Conservation (phyloP, 768 basidiomycete genomes). For the Boletus rex-veris region DNA sequence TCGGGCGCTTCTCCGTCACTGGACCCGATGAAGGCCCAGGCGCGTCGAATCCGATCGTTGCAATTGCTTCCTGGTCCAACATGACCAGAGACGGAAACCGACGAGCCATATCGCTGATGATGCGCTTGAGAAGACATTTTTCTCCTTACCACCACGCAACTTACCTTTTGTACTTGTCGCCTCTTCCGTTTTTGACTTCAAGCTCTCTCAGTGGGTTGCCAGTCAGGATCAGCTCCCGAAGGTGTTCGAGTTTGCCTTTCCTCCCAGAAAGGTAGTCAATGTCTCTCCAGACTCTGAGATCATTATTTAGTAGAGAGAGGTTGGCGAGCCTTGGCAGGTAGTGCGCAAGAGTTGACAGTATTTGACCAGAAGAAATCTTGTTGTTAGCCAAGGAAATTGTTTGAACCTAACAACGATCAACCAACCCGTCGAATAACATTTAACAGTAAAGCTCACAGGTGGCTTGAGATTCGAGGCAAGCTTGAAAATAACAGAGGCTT, state of each 20-base stretch:
- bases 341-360: conserved; percentile 59
- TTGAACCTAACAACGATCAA: conserved; percentile 46
- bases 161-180: conserved; percentile 67
- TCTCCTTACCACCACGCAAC: conserved; percentile 16
- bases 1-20: conserved; percentile 39
- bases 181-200: conserved; percentile 54
- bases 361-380: conserved; percentile 56
- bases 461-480: conserved; percentile 77
- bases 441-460: conserved; percentile 42
- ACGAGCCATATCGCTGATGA: conserved; percentile 67
- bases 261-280: conserved; percentile 59
- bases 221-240: conserved; percentile 69
- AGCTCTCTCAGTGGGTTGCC: conserved; percentile 74
- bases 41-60: conserved; percentile 74
- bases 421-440: neutral
- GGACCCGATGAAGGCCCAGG: conserved; percentile 50
- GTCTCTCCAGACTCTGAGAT: conserved; percentile 65
- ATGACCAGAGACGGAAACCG: conserved; percentile 81
- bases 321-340: conserved; percentile 80
- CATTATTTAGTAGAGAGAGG: conserved; percentile 77
- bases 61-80: conserved; percentile 78
- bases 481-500: conserved; percentile 86
- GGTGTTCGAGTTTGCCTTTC: conserved; percentile 53
- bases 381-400: conserved; percentile 86
- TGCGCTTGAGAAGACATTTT: conserved; percentile 1